These are phyloP conservation scores for Suillus bovinus DNA, from an alignment of 768 basidiomycete species.

Conservation along the genomic window DNA sequence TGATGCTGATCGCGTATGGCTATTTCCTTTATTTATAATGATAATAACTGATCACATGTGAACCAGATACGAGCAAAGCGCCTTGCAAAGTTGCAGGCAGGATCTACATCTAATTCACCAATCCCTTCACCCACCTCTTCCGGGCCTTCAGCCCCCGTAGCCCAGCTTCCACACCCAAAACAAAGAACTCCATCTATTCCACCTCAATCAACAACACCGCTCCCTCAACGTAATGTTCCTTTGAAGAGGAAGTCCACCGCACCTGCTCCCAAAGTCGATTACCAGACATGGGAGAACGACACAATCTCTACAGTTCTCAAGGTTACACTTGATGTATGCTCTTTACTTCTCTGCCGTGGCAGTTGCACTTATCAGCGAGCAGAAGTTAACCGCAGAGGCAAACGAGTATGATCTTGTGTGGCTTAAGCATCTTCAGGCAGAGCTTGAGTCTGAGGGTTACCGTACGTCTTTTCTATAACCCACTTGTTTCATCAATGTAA, in stretches of 20 bases:
- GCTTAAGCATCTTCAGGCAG: constrained; percentile 75
- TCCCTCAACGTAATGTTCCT: constrained; percentile 35
- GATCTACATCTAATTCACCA: constrained; percentile 27
- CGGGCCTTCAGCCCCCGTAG: constrained; percentile 25
- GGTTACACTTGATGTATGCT: constrained; percentile 76
- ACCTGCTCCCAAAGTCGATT: constrained; percentile 46
- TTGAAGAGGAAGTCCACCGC: constrained; percentile 50
- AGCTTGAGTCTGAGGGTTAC: constrained; percentile 61
- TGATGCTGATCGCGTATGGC: constrained; percentile 77
- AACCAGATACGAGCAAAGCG: constrained; percentile 88
- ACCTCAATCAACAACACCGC: constrained; percentile 31
- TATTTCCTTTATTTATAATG: neutral
- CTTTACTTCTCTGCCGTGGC: neutral
- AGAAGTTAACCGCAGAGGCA: constrained; percentile 60
- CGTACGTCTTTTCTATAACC: constrained; percentile 31
- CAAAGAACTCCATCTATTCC: constrained; percentile 22
- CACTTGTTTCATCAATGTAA: neutral
- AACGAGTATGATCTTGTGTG: constrained; percentile 74
- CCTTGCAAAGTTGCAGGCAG: constrained; percentile 76
- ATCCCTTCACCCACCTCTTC: constrained; percentile 28
- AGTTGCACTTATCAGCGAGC: constrained; percentile 13
- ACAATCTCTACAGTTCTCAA: constrained; percentile 68
- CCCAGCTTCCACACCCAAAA: constrained; percentile 39
- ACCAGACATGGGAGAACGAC: constrained; percentile 72
- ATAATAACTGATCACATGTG: neutral